Conservation (phyloP, 805 yeast species). For the Blastobotrys robertii region DNA sequence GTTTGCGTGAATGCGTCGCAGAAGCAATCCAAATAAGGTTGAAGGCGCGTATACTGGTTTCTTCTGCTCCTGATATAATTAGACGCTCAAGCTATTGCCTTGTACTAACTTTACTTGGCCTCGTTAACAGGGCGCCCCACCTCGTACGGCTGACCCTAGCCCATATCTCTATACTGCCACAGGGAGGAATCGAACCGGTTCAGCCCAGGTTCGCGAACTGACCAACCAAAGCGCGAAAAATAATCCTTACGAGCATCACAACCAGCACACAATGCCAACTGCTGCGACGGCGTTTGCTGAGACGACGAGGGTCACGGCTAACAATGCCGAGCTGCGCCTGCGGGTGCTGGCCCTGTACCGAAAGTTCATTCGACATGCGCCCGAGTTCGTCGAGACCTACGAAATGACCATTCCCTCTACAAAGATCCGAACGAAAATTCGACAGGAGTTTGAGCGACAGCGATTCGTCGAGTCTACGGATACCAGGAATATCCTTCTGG, state of each 20-base stretch:
- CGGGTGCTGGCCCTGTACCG: slow-evolving; percentile 67
- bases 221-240: slow-evolving; percentile 3
- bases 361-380: slow-evolving; percentile 46
- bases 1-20: no score
- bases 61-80: no score
- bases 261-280: slow-evolving; percentile 38
- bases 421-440: slow-evolving; percentile 66
- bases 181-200: no score
- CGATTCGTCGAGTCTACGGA: slow-evolving; percentile 61
- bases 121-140: no score
- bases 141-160: no score
- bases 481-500: slow-evolving; percentile 56
- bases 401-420: slow-evolving; percentile 55
- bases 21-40: no score
- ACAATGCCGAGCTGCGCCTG: slow-evolving; percentile 48
- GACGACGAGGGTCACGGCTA: slow-evolving; percentile 58
- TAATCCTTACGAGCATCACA: not conserved
- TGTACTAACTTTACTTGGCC: no score
- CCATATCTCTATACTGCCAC: no score
- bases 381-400: slow-evolving; percentile 34
- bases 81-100: no score
- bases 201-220: no score
- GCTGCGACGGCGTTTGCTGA: slow-evolving; percentile 78
- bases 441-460: slow-evolving; percentile 85
- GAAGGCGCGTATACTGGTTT: no score